phyloP scores from a whole-genome alignment of 208 protist species.

The Acanthamoeba sp. region DNA sequence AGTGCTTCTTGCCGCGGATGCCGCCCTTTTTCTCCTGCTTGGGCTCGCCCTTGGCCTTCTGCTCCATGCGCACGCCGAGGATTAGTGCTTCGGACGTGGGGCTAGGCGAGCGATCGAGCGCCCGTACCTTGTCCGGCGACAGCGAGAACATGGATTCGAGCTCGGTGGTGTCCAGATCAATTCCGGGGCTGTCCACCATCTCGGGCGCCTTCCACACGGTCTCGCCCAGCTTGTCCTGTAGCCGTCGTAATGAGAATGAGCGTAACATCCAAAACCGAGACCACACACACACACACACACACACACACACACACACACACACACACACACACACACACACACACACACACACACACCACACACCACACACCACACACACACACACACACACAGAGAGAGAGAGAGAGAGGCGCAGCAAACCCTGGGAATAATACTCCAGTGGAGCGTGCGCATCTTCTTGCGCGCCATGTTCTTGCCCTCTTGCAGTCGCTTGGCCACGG shows the following conservation, averaged over 20 bases:
- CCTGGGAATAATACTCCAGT: conserved; percentile 50
- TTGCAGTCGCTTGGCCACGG: neutral
- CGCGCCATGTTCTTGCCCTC: neutral
- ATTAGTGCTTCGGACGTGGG: neutral
- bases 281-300: neutral
- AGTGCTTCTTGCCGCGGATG: conserved; percentile 11
- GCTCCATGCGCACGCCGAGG: neutral
- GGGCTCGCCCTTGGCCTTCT: neutral
- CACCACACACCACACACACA: too few species aligned
- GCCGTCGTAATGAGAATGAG: neutral
- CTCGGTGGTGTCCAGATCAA: conserved; percentile 6
- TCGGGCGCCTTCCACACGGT: conserved; percentile 44
- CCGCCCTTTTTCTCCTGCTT: conserved; percentile 15
- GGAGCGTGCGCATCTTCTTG: conserved; percentile 59
- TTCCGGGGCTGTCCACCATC: conserved; percentile 23
- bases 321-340: too few species aligned
- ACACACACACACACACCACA: too few species aligned
- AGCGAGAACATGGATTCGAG: conserved; percentile 48
- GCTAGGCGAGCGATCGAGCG: too few species aligned
- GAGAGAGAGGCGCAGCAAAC: too few species aligned
- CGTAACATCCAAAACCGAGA: neutral
- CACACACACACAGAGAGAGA: too few species aligned
- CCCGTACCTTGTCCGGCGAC: conserved; percentile 29
- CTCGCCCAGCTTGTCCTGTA: neutral
- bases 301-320: too few species aligned